Percentiles rank a stretch among this genome's conserved stretches.
Conservation (phyloP, 306 rosid species). For the Corylus americana region DNA sequence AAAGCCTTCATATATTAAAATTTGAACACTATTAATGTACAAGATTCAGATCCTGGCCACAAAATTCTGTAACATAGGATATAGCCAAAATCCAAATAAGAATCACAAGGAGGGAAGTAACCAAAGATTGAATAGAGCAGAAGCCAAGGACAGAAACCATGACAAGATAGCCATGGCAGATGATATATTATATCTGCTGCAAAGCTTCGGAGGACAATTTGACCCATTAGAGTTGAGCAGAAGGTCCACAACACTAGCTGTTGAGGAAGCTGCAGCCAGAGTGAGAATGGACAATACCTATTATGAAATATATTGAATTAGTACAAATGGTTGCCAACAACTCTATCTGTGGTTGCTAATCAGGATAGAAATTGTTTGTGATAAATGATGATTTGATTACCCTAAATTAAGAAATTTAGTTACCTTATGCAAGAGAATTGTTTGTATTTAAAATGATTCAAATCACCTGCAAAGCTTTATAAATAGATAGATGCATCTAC, state of each 20-base stretch:
- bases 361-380: too few species aligned
- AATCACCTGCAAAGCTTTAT: too few species aligned
- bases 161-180: constrained; percentile 75
- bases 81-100: constrained; percentile 1
- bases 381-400: too few species aligned
- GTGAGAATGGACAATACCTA: constrained; percentile 74
- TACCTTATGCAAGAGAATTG: too few species aligned
- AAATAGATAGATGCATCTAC: too few species aligned
- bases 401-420: too few species aligned
- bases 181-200: constrained; percentile 64
- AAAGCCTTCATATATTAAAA: not conserved
- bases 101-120: constrained; percentile 67
- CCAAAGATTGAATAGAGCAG: constrained; percentile 78
- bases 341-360: not conserved
- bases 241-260: constrained; percentile 72
- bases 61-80: not conserved
- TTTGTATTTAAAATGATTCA: too few species aligned
- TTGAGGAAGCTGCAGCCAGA: constrained; percentile 77
- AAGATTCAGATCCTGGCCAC: constrained; percentile 16
- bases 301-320: constrained; percentile 15
- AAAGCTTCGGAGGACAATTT: constrained; percentile 54
- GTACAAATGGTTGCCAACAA: not conserved
- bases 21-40: constrained; percentile 13
- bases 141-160: constrained; percentile 65
- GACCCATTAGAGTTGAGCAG: constrained; percentile 47